Evolutionary conservation across 768 basidiomycete genomes (phyloP), one percentile per base, ranked within the genome.

Genomic region (Amanita polypyramis): DNA sequence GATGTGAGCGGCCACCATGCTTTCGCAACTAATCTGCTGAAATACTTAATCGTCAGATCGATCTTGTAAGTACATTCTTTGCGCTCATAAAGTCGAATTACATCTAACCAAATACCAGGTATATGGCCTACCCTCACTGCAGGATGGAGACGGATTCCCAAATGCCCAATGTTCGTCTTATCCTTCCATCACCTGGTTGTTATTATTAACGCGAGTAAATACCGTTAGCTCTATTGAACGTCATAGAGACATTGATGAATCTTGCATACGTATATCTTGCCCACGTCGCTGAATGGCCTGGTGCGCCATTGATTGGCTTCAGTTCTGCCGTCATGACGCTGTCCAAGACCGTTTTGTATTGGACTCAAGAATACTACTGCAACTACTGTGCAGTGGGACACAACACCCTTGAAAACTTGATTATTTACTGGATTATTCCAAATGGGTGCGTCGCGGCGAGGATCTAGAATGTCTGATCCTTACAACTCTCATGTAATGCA

Each of bases 321-420:
- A 69, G 75, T 14, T 72, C 77, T 1, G 80, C 74, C 2, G 62
- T 74, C n/a, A 81, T 91, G 82, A 94, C 92, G 0, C 65, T 92
- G 35, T 76, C 81, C 32, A 94, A 95, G 68, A 95, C 92, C 2
- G 60, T 79, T 5, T 71, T 95, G n/a, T 95, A 94, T 63, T 77
- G 76, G 72, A 60, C 70, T 11, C 82, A 90, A 60, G 91, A 93
- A 62, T 84, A 82, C 62, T 89, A 70, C 58, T 89, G 87, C 60
- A 71, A 73, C 2, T 79, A 69, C 43, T 91, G 88, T 56, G 68
- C 76, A 8, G 67, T 82, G 23, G 88, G 88, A 7, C 92, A 95
- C 58, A 94, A 93, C 57, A 56, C 69, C 66, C 19, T 52, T 57
- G 38, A 70, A 73, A 29, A 20, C 27, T 61, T 85, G 36, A 15